phyloP scores from a whole-genome alignment of 768 basidiomycete genomes.

The Coprinopsis sp. region DNA sequence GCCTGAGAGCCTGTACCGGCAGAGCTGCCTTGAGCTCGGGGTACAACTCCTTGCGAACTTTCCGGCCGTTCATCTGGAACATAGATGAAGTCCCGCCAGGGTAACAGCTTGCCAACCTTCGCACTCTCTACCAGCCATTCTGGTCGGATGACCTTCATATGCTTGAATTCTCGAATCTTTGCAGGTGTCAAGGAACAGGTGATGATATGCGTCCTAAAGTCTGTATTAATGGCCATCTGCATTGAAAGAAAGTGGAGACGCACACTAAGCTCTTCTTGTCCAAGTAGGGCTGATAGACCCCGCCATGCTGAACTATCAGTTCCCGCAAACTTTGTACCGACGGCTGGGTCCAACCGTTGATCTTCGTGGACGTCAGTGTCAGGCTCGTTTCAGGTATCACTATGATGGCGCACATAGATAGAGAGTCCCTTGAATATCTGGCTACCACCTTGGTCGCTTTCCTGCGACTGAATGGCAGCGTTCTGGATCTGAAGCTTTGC shows the following conservation, averaged over 20 bases:
- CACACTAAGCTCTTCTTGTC: slow-evolving; percentile 73
- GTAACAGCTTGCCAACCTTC: slow-evolving; percentile 58
- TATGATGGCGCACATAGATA: slow-evolving; percentile 86
- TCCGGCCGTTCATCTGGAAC: slow-evolving; percentile 45
- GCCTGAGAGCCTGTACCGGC: neutral
- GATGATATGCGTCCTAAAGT: slow-evolving; percentile 78
- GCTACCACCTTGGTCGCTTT: slow-evolving; percentile 23
- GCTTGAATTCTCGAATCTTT: slow-evolving; percentile 83
- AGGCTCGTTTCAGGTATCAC: too few relatives aligned
- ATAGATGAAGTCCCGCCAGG: slow-evolving; percentile 77
- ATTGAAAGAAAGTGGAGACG: slow-evolving; percentile 20
- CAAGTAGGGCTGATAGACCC: slow-evolving; percentile 78
- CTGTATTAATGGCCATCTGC: neutral
- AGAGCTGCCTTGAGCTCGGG: slow-evolving; percentile 24
- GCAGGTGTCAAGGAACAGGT: slow-evolving; percentile 87
- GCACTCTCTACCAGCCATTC: slow-evolving; percentile 86
- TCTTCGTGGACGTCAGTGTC: too few relatives aligned
- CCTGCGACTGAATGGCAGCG: slow-evolving; percentile 24
- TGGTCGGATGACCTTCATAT: slow-evolving; percentile 86
- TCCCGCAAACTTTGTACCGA: slow-evolving; percentile 80
- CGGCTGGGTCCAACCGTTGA: slow-evolving; percentile 87
- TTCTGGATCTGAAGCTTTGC: slow-evolving; percentile 88
- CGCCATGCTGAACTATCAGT: slow-evolving; percentile 80
- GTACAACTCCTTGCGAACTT: slow-evolving; percentile 42
- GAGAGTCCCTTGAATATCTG: slow-evolving; percentile 69